These are phyloP conservation scores for Diaporthe sp. DNA, from an alignment of 2,329 filamentous ascomycete species.

Conservation along the genomic window DNA sequence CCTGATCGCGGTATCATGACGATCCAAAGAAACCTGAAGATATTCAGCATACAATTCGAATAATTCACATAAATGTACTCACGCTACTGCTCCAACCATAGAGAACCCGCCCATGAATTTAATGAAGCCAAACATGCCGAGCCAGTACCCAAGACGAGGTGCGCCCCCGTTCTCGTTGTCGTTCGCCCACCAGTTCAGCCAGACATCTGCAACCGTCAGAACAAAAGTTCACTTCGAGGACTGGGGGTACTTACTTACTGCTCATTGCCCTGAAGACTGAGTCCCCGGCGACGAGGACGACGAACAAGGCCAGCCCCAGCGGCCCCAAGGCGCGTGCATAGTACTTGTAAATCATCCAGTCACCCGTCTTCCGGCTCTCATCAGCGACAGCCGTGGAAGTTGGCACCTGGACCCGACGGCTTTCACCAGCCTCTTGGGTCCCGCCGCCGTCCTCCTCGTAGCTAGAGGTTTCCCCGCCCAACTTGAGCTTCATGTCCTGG, in stretches of 20 bases:
- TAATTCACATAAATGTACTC: background rate
- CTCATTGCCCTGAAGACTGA: conserved; percentile 42
- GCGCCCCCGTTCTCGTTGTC: conserved; percentile 36
- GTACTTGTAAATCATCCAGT: conserved; percentile 31
- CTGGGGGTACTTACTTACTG: conserved; percentile 42
- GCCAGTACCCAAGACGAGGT: conserved; percentile 41
- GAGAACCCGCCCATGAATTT: background rate
- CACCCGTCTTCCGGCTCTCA: conserved; percentile 30
- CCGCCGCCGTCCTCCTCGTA: background rate
- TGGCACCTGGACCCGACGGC: background rate
- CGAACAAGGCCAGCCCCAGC: conserved; percentile 6
- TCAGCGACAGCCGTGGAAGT: conserved; percentile 23
- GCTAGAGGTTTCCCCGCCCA: conserved; percentile 22
- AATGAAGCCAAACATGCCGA: conserved; percentile 41
- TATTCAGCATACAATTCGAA: background rate
- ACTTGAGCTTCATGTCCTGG: conserved; percentile 42
- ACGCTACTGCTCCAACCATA: conserved; percentile 25
- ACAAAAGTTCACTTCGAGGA: conserved; percentile 13
- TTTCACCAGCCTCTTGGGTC: background rate
- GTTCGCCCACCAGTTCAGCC: conserved; percentile 48
- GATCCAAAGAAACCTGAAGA: conserved; percentile 13
- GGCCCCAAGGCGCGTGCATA: conserved; percentile 32
- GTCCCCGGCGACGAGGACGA: background rate
- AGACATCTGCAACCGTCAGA: conserved; percentile 41
- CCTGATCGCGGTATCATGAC: conserved; percentile 25